Base-by-base conservation (phyloP, 2,329 filamentous ascomycete species). In the Fusarium sp. region DNA sequence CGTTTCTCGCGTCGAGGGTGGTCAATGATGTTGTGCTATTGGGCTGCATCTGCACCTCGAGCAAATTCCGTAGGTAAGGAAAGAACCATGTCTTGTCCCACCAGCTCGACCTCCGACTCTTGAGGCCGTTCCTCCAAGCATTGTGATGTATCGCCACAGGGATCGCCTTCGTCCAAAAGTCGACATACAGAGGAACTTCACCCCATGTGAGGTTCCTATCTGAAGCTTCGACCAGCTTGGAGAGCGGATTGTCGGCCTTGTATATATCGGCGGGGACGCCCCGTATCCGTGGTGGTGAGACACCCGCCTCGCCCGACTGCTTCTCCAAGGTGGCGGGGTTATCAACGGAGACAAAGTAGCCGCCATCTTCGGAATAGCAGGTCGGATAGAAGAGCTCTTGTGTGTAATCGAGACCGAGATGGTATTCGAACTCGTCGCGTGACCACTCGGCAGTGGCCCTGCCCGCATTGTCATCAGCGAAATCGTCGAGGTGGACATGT, bases 351-450 rank as follows among this genome's bases (percentile, higher is more conserved):
- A 81, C 65, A 33, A 80, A 80, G 22, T 73, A 72, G 16, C 79
- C 77, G 48, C 79, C 76, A 1, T 69, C 61, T 33, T 81, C 79
- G 10, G 77, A 77, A 57, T 80, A 79, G 20, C 79, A 77, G 6
- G 79, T 81, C 6, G 79, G 78, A 13, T 76, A 76, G 64, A 80
- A 81, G 1, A 81, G 74, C 45, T 81, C 78, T 57, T 81, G 79
- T 10, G 69, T 35, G 31, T 81, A 81, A 48, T 81, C 79, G 33
- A 81, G 64, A 5, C 79, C 79, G 20, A 81, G 43, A n/a, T 76
- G 72, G 41, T 79, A 80, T 58, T 81, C 79, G 24, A 75, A 77
- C 10, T 79, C 69, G 31, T 71, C 29, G 18, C 65, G 60, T 1
- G 71, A 63, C 5, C 67, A 71, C 18, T 65, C 24, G 1, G 73